Conservation (phyloP, 1,284 basidiomycete genomes). For the Neotropicomus parvogracilis region DNA sequence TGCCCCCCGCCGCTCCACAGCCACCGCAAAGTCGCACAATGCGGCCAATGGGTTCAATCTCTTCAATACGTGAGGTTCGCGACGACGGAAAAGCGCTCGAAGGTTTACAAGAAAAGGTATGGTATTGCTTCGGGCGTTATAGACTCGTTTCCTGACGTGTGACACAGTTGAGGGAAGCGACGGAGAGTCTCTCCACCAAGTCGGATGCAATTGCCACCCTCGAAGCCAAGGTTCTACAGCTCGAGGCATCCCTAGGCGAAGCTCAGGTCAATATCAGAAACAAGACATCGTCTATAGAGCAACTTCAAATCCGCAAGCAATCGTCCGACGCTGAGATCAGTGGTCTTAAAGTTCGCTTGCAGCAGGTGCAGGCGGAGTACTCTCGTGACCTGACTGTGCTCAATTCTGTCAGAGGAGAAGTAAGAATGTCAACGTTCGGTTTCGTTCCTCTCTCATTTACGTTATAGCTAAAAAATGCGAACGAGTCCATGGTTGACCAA, state of each 20-base stretch:
- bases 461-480: conserved; percentile 51
- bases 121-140: conserved; percentile 14
- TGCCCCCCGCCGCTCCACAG: conserved; percentile 27
- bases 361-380: conserved; percentile 40
- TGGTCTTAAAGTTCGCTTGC: conserved; percentile 41
- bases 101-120: conserved; percentile 61
- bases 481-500: conserved; percentile 39
- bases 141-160: conserved; percentile 9
- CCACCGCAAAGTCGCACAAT: conserved; percentile 35
- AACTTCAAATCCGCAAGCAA: conserved; percentile 48
- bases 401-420: conserved; percentile 46
- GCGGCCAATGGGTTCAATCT: conserved; percentile 55
- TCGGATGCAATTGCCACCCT: conserved; percentile 45
- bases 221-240: conserved; percentile 46
- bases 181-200: conserved; percentile 51
- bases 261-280: conserved; percentile 46
- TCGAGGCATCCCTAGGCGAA: conserved; percentile 51
- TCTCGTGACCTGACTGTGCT: conserved; percentile 39
- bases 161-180: conserved; percentile 55
- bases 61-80: conserved; percentile 65
- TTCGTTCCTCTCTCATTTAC: conserved; percentile 10
- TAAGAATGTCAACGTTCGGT: conserved; percentile 30
- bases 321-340: conserved; percentile 48
- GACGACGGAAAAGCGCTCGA: conserved; percentile 55
- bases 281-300: conserved; percentile 42